Conservation (phyloP, 441 rosid genomes). For the Lepidium campestre region DNA sequence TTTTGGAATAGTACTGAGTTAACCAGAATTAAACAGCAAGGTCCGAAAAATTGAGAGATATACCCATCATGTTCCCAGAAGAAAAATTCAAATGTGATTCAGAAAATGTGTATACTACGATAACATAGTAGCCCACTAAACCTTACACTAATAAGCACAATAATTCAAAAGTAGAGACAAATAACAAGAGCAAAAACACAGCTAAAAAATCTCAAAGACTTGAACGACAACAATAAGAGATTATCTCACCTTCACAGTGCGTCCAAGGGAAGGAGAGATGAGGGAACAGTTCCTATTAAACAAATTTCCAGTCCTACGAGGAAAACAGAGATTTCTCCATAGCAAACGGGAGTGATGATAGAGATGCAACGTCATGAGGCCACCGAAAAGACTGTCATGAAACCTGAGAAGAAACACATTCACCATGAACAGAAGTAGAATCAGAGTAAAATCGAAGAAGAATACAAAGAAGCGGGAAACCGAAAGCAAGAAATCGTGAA, state of each 20-base stretch:
- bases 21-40: background rate
- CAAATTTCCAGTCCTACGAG: background rate
- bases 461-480: background rate
- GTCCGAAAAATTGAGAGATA: background rate
- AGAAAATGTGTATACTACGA: background rate
- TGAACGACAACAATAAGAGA: background rate
- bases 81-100: background rate
- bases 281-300: conserved; percentile 8
- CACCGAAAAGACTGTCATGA: conserved; percentile 1
- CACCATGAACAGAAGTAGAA: background rate
- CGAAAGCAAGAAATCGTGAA: background rate
- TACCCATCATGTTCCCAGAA: background rate
- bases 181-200: background rate
- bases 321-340: conserved; percentile 13
- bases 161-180: background rate
- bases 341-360: conserved; percentile 21
- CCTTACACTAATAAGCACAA: background rate
- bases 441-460: background rate
- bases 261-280: conserved; percentile 12
- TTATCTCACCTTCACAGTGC: conserved; percentile 20
- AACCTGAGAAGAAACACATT: background rate
- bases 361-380: conserved; percentile 9
- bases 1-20: background rate
- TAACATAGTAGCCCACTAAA: background rate
- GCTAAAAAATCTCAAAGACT: background rate